These are phyloP conservation scores for Sphagnum tenellum DNA, from an alignment of 225 moss, liverwort and hornwort genomes.

Conservation along the genomic window DNA sequence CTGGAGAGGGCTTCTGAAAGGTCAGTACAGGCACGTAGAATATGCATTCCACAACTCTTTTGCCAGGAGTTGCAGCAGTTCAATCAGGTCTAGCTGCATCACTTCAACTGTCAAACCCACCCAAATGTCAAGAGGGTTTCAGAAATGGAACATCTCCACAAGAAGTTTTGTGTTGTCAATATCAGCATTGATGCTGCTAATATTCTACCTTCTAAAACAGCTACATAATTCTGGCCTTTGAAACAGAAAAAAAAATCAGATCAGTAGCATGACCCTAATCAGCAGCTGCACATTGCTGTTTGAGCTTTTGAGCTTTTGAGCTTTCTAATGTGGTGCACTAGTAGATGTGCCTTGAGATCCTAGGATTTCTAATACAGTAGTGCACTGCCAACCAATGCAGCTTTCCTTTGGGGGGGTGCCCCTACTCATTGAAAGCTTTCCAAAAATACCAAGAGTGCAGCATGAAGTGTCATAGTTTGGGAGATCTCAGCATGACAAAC, in stretches of 20 bases:
- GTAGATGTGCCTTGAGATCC: no score
- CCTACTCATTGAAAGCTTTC: no score
- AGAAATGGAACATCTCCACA: conserved; percentile 15
- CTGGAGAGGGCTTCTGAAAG: conserved; percentile 19
- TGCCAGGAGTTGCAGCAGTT: conserved; percentile 16
- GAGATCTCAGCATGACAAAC: no score
- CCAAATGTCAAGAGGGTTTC: conserved; percentile 12
- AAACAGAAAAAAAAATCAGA: no score
- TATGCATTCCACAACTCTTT: conserved; percentile 15
- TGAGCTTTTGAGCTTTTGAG: background rate
- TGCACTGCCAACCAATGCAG: no score
- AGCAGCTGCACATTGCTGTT: background rate
- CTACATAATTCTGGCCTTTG: no score
- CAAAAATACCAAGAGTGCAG: no score
- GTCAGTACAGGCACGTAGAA: conserved; percentile 6
- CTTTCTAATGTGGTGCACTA: background rate
- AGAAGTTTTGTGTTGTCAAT: conserved; percentile 73
- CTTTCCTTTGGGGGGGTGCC: conserved; percentile 50
- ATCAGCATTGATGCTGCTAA: conserved; percentile 85
- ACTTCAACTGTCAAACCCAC: conserved; percentile 12
- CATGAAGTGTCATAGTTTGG: no score
- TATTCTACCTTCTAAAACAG: conserved; percentile 55
- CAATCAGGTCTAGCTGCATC: conserved; percentile 35
- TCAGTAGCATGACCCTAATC: no score
- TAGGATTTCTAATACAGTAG: no score